These are phyloP conservation scores for Talaromyces sp. DNA, from an alignment of 2,329 filamentous ascomycete genomes.

Conservation along the genomic window DNA sequence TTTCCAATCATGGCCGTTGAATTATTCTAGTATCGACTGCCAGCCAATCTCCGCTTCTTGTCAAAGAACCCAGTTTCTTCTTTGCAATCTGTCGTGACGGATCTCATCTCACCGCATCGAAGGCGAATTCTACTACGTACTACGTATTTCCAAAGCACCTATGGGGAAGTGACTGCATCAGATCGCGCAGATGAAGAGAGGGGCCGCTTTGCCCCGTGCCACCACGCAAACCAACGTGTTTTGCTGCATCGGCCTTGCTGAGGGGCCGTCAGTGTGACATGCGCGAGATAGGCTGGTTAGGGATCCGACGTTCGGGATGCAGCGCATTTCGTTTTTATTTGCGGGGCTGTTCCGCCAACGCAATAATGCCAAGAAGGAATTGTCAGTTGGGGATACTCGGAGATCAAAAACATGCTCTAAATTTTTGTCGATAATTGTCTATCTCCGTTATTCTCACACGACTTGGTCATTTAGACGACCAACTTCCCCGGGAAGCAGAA, in stretches of 20 bases:
- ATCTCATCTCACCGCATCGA: constrained; percentile 23
- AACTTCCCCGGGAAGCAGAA: background rate
- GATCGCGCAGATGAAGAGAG: background rate
- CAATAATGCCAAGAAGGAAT: background rate
- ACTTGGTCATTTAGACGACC: background rate
- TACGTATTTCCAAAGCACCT: background rate
- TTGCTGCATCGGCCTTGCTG: background rate
- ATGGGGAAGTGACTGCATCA: background rate
- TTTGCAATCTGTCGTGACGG: background rate
- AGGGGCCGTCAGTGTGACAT: background rate
- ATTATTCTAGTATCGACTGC: background rate
- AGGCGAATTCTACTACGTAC: too few species aligned
- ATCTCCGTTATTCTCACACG: background rate
- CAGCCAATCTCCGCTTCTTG: background rate
- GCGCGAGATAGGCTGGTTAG: background rate
- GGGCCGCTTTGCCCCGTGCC: background rate
- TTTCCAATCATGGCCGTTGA: background rate
- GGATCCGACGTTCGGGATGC: background rate
- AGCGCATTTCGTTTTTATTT: background rate
- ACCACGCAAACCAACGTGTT: background rate
- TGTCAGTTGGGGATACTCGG: background rate
- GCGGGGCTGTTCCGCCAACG: background rate
- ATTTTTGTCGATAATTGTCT: background rate
- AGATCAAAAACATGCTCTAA: background rate
- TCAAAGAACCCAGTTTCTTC: constrained; percentile 12